Evolutionary conservation across 2,329 filamentous ascomycete species (phyloP).

Genomic region (Calonectria naviculata): DNA sequence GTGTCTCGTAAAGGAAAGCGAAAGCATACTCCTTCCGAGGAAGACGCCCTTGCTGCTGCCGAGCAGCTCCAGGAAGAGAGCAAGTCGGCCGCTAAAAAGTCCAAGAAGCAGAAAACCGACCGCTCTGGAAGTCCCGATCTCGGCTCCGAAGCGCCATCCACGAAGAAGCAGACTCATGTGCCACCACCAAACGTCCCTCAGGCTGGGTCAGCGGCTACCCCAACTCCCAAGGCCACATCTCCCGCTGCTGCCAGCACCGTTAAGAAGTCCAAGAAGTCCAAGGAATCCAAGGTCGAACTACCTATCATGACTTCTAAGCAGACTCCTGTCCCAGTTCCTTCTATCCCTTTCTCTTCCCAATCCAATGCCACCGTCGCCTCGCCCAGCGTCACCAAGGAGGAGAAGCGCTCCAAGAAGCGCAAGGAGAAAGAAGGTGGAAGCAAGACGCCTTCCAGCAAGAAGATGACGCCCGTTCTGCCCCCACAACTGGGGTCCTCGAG

Average conservation of each 20-base stretch:
- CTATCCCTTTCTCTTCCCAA: constrained; percentile 46
- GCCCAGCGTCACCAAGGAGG: constrained; percentile 37
- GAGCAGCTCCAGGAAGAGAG: constrained; percentile 49
- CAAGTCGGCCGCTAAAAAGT: constrained; percentile 51
- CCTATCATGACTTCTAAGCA: constrained; percentile 33
- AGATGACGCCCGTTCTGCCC: constrained; percentile 41
- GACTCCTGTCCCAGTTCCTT: constrained; percentile 47
- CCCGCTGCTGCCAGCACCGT: neutral
- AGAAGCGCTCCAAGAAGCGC: constrained; percentile 45
- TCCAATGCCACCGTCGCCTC: constrained; percentile 36
- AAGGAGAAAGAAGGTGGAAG: constrained; percentile 40
- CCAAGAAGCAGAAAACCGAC: constrained; percentile 53
- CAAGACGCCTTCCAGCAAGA: constrained; percentile 32
- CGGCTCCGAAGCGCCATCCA: constrained; percentile 42
- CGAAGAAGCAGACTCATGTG: constrained; percentile 48
- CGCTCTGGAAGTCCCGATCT: constrained; percentile 48
- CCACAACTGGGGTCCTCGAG: constrained; percentile 33
- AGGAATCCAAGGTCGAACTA: constrained; percentile 32
- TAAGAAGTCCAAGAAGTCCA: constrained; percentile 40
- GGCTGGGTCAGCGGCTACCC: constrained; percentile 39
- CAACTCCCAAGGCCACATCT: constrained; percentile 22
- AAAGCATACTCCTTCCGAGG: constrained; percentile 50
- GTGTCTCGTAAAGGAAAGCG: constrained; percentile 49
- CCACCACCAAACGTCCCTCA: constrained; percentile 45
- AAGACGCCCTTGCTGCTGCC: constrained; percentile 49